Evolutionary conservation across 345 rosid species (phyloP).

Genomic region (Linum lewisii): DNA sequence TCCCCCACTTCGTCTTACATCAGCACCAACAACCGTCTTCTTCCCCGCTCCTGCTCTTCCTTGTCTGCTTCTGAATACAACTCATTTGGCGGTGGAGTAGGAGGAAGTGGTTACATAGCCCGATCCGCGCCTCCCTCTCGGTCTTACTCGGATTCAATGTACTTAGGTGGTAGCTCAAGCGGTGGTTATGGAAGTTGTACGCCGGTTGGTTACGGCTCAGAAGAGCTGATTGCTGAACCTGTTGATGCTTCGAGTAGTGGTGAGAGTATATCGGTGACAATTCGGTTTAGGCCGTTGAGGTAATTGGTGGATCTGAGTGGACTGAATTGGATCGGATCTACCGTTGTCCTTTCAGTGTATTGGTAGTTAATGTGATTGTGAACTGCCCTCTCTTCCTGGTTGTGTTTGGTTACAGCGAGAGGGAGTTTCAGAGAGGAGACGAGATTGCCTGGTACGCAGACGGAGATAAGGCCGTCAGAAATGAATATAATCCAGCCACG

Average conservation of each 20-base stretch:
- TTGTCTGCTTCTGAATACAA: conserved; percentile 45
- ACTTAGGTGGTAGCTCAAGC: conserved; percentile 16
- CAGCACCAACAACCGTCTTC: conserved; percentile 31
- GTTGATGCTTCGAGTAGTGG: conserved; percentile 49
- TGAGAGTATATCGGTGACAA: conserved; percentile 92
- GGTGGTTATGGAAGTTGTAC: conserved; percentile 25
- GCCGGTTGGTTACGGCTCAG: conserved; percentile 15
- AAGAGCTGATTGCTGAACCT: conserved; percentile 62
- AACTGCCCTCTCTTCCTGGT: background rate
- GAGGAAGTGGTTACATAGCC: conserved; percentile 14
- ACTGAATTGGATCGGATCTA: conserved; percentile 38
- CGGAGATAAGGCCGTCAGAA: conserved; percentile 82
- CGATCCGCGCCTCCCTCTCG: conserved; percentile 81
- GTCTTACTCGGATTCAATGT: conserved; percentile 48
- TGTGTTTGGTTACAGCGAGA: conserved; percentile 48
- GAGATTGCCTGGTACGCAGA: conserved; percentile 96
- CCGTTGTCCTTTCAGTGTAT: background rate
- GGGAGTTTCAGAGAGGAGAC: conserved; percentile 90
- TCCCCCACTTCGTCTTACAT: conserved; percentile 65
- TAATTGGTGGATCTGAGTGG: conserved; percentile 47
- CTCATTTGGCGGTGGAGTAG: conserved; percentile 29
- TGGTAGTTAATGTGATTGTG: background rate
- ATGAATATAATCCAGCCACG: conserved; percentile 76
- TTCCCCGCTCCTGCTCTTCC: conserved; percentile 73
- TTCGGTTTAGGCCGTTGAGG: conserved; percentile 96